Evolutionary conservation across 805 yeast species (phyloP).

Genomic region (Candida patagonica): DNA sequence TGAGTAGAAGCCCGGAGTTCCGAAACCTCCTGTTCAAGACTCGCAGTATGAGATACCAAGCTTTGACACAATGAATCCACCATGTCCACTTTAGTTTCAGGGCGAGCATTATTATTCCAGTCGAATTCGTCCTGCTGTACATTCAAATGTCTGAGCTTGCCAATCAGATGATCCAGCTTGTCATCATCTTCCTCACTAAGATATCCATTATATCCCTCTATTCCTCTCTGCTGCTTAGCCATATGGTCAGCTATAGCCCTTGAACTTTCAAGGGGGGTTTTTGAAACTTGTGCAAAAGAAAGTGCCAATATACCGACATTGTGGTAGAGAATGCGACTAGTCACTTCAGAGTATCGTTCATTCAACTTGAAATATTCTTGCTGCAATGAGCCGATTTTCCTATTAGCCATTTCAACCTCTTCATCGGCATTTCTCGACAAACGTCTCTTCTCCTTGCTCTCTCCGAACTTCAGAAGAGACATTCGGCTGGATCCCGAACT

Average conservation of each 20-base stretch:
- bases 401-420: constrained; percentile 17
- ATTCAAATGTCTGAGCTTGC: background rate
- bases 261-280: background rate
- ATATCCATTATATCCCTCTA: background rate
- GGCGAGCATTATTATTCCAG: background rate
- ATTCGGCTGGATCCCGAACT: constrained; percentile 4
- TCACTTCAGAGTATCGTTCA: constrained; percentile 10
- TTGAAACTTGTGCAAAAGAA: constrained; percentile 7
- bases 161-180: constrained; percentile 4
- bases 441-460: constrained; percentile 13
- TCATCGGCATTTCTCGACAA: constrained; percentile 19
- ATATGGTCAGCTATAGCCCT: constrained; percentile 10
- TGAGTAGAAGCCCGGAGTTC: constrained; percentile 3
- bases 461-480: constrained; percentile 2
- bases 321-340: constrained; percentile 13
- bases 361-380: constrained; percentile 10
- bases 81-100: background rate
- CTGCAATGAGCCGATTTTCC: constrained; percentile 12
- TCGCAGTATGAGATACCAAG: constrained; percentile 5
- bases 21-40: constrained; percentile 3
- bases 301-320: constrained; percentile 18
- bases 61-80: constrained; percentile 4
- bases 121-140: no score
- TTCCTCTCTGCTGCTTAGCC: constrained; percentile 9
- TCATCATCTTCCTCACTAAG: background rate